Evolutionary conservation across 257 asterid species (phyloP), one percentile per base, ranked within the genome.

Genomic region (Ligustrum vulgare): DNA sequence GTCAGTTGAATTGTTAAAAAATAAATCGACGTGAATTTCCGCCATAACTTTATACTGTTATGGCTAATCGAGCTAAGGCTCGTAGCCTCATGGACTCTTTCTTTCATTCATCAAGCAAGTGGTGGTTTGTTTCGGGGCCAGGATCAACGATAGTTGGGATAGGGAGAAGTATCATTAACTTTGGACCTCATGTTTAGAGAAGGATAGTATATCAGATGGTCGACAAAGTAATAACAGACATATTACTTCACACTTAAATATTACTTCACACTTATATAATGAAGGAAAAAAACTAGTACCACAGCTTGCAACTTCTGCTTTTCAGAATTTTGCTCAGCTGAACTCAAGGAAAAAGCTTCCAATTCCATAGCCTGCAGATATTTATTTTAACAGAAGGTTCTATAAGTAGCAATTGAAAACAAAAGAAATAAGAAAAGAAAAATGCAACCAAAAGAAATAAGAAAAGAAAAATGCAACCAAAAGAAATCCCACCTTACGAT

Each of bases 271-370:
- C 20, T 10, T 47, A 39, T 22, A 68, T 34, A 77, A 72, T 3
- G 20, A 35, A 81, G 51, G 67, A 20, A 73, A 82, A 82, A 75
- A 74, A 37, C 71, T 60, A 84, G 76, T 91, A 95, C 98, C 83
- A 86, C 45, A 70, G 88, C 85, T 72, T 86, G 96, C 81, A 93
- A 84, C 84, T 86, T 86, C 81, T 80, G 85, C 47, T 90, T 83
- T 84, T 89, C 96, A 73, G 89, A 74, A 69, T 75, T 82, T 82
- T 91, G 98, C 75, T 84, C 95, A 72, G 83, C 85, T 36, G 97
- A 88, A 78, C 85, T 89, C 74, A 82, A 72, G 70, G 91, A 83
- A 82, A 87, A 80, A 70, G 80, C 60, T 75, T 86, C 92, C 87
- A 95, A 67, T 72, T 91, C 91, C 86, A 89, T 85, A 43, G 83